phyloP scores from a whole-genome alignment of 768 basidiomycete species.

The Pleurotus platypus region DNA sequence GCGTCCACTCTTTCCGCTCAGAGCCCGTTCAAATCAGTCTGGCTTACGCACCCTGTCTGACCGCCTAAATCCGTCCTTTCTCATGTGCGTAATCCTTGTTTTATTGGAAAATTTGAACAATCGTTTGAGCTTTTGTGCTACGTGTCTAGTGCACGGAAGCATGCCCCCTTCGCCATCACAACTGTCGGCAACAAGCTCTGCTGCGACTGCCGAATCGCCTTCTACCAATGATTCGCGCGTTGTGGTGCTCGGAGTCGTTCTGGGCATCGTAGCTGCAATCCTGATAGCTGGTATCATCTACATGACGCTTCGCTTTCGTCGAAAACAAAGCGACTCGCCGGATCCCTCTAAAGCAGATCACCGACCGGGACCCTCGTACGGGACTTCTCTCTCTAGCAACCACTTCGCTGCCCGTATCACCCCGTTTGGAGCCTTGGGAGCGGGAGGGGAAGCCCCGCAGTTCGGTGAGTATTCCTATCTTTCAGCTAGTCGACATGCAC shows the following conservation, averaged over 20 bases:
- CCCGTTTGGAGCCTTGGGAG: conserved; percentile 33
- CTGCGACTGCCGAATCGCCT: neutral
- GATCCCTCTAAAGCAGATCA: conserved; percentile 10
- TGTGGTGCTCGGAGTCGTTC: conserved; percentile 24
- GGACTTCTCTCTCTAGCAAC: conserved; percentile 23
- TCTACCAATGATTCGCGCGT: conserved; percentile 24
- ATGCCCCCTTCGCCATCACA: conserved; percentile 5
- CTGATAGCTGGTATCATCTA: conserved; percentile 26
- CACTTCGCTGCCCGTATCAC: conserved; percentile 39
- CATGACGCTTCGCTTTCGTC: conserved; percentile 29
- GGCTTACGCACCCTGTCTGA: conserved; percentile 5
- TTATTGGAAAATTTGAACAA: neutral
- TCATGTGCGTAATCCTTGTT: conserved; percentile 2
- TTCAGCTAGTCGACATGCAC: neutral
- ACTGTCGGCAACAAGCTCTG: neutral
- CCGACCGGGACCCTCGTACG: conserved; percentile 23
- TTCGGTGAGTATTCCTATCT: conserved; percentile 29
- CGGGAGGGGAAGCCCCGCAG: conserved; percentile 29
- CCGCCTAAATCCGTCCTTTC: neutral
- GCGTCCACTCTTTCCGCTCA: conserved; percentile 8
- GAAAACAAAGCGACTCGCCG: conserved; percentile 12
- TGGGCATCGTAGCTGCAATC: conserved; percentile 25
- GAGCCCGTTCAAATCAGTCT: neutral
- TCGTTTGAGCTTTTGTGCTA: neutral
- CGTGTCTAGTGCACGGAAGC: neutral